A percentile compares a stretch with the other conserved stretches of the same genome.
Evolutionary conservation across 2,329 filamentous ascomycete genomes (phyloP).

Genomic region (Rutstroemia sp.): DNA sequence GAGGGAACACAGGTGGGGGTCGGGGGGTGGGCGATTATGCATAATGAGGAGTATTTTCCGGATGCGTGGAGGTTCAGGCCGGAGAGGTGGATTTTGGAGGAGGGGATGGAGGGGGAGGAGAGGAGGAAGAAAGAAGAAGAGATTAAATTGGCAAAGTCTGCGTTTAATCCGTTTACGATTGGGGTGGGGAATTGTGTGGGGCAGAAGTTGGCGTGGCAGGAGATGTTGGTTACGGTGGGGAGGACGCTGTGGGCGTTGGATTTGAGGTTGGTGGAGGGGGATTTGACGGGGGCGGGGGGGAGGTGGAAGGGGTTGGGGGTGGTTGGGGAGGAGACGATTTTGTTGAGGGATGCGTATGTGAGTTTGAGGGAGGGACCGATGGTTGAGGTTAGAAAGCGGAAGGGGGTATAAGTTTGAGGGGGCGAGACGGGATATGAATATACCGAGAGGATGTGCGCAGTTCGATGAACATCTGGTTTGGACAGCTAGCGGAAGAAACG

Average conservation of each 20-base stretch:
- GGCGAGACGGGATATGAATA: no score
- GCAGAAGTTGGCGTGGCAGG: constrained; percentile 11
- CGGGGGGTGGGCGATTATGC: constrained; percentile 38
- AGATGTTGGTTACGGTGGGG: constrained; percentile 10
- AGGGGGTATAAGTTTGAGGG: no score
- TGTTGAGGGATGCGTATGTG: not conserved
- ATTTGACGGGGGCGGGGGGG: not conserved
- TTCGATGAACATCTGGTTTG: no score
- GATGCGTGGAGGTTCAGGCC: constrained; percentile 31
- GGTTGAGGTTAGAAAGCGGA: not conserved
- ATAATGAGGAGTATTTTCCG: constrained; percentile 37
- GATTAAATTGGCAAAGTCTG: not conserved
- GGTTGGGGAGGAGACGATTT: not conserved
- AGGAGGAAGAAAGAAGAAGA: constrained; percentile 8
- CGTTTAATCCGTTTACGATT: constrained; percentile 11
- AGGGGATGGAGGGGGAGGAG: not conserved
- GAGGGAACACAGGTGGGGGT: constrained; percentile 37
- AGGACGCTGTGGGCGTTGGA: not conserved
- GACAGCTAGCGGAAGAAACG: no score
- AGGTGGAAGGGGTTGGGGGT: not conserved
- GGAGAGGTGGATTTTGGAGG: constrained; percentile 13
- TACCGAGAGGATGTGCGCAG: no score
- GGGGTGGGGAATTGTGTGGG: constrained; percentile 11
- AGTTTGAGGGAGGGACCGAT: not conserved
- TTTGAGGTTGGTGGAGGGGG: not conserved